Conservation (phyloP, 345 rosid genomes). For the Salix koriyanagi region DNA sequence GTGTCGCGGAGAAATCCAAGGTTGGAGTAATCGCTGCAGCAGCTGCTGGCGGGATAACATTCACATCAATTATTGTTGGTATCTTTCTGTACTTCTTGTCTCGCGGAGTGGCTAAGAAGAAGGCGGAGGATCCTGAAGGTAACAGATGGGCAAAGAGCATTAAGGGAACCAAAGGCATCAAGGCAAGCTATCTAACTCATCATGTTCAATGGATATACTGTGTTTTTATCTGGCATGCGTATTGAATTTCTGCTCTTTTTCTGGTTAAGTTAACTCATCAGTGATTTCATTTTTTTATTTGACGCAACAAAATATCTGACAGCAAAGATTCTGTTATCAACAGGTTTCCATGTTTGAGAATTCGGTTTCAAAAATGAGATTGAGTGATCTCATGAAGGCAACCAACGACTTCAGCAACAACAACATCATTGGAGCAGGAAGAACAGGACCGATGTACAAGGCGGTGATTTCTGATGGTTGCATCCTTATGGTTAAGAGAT, state of each 20-base stretch:
- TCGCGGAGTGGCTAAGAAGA: constrained; percentile 57
- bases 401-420: constrained; percentile 73
- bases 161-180: constrained; percentile 55
- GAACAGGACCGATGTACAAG: constrained; percentile 80
- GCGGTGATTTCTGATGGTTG: constrained; percentile 75
- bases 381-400: constrained; percentile 86
- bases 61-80: constrained; percentile 55
- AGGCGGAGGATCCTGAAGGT: constrained; percentile 86
- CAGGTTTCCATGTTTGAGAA: constrained; percentile 93
- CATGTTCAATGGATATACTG: neutral
- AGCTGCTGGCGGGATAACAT: constrained; percentile 61
- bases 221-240: neutral
- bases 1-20: constrained; percentile 11
- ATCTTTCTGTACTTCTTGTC: constrained; percentile 45
- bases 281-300: neutral
- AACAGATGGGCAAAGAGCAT: constrained; percentile 83
- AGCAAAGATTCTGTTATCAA: constrained; percentile 19
- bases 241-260: neutral
- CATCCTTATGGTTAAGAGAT: constrained; percentile 76
- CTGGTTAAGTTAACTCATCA: neutral
- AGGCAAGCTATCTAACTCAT: constrained; percentile 44
- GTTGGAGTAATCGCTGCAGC: constrained; percentile 53
- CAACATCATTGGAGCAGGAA: constrained; percentile 75
- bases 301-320: neutral
- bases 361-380: constrained; percentile 63